A percentile compares a stretch with the other conserved stretches of the same genome.
Conservation (phyloP, 306 rosid species). For the Lathyrus oleraceus region DNA sequence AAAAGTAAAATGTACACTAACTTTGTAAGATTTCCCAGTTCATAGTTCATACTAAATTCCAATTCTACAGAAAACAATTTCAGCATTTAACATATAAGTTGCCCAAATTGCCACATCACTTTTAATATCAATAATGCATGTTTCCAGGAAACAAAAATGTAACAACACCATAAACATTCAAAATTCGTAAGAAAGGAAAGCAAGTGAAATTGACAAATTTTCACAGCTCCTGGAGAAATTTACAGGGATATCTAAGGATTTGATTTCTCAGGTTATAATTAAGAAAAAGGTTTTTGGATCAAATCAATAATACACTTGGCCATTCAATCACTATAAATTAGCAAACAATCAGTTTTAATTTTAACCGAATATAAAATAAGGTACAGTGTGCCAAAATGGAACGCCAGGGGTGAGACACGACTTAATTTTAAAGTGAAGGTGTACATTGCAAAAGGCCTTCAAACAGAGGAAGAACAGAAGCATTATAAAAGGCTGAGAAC, state of each 20-base stretch:
- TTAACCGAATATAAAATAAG: conserved; percentile 11
- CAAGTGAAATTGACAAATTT: conserved; percentile 13
- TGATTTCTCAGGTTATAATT: not conserved
- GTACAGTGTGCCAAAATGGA: conserved; percentile 7
- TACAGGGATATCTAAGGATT: conserved; percentile 9
- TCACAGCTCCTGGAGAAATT: conserved; percentile 4
- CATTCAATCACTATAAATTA: conserved; percentile 16
- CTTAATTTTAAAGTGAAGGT: conserved; percentile 12
- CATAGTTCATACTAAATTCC: not conserved
- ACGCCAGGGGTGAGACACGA: conserved; percentile 15
- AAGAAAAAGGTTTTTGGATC: not conserved
- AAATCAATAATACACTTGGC: not conserved
- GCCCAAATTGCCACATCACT: conserved; percentile 6
- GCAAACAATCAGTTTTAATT: conserved; percentile 3
- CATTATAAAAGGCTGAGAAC: conserved; percentile 12
- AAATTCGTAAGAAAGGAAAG: conserved; percentile 3
- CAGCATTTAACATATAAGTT: not conserved
- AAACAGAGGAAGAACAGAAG: conserved; percentile 3
- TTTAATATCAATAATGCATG: not conserved
- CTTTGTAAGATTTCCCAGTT: conserved; percentile 4
- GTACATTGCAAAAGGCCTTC: not conserved
- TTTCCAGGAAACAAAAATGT: conserved; percentile 24
- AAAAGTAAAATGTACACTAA: not conserved
- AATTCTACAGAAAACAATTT: conserved; percentile 17
- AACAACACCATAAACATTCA: conserved; percentile 27